Evolutionary conservation across 1,284 basidiomycete genomes (phyloP), one percentile per base, ranked within the genome.

Genomic region (Thelephora terrestris): DNA sequence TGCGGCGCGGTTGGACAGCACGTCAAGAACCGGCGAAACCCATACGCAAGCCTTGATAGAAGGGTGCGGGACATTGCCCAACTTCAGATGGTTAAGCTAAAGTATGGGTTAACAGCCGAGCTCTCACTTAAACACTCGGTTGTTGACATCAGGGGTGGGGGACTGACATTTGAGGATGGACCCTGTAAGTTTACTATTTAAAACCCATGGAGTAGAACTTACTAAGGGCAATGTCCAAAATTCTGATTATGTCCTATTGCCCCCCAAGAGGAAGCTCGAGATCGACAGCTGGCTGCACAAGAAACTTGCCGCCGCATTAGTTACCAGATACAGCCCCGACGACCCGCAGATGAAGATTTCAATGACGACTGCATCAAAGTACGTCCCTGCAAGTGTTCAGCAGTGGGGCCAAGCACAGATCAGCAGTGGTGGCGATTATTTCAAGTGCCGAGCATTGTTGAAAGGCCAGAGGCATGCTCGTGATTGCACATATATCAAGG

Each of bases 1-100:
- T 71, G 68, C 53, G 64, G 65, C 2, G 35, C 48, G 21, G 46
- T 68, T 1, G 49, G 16, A n/a, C 35, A 3, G 16, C 53, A 55
- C 2, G 55, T 61, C 20, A 44, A 39, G 4, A 63, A 54, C 44
- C 57, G 55, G 1, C 51, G 52, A 0, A 54, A 51, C 24, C 65
- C 64, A 0, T 65, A 51, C 25, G 54, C 59, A 1, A 57, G 50
- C 20, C 46, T 68, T 2, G 53, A 64, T 47, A 51, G 51, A 3
- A 52, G 52, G 17, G 46, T 66, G 2, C 27, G 57, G 4, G 50
- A 37, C 16, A 16, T 37, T 4, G 35, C 35, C 4, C 35, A 37
- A 37, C 20, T 37, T 16, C 20, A 16, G 16, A 16, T 16, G 35
- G 20, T 37, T 2, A 5, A 37, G 20, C 20, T 37, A 37, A 16